Evolutionary conservation across 169 alveolate genomes (phyloP), one percentile per base, ranked within the genome.

Genomic region (Neospora caninum): DNA sequence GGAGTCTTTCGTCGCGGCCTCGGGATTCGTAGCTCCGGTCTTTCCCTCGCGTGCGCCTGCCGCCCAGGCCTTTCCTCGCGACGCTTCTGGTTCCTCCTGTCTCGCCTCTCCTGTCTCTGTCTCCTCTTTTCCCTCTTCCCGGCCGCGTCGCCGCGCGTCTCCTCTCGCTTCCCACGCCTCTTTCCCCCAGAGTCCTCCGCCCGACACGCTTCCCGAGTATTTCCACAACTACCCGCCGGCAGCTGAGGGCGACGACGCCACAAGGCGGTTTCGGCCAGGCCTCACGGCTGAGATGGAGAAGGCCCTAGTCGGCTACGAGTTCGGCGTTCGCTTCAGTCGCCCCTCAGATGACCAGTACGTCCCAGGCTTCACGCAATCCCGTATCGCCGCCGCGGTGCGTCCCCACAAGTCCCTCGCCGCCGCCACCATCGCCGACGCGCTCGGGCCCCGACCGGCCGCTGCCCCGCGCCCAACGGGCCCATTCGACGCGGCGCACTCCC

Each of bases 351-450:
- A 82, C 64, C 27, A 7, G 1, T 82, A 82, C 38, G 69, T 82
- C 20, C 89, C 89, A 18, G 89, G 89, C 34, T 82, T 39, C 67
- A 82, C 89, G 69, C 89, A 82, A 36, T 7, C 69, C n/a, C 89
- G 89, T 25, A 38, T 82, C 25, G 89, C 89, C 22, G 53, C 89
- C 67, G 89, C 89, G 25, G 39, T 41, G 2, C 58, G 89, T 10
- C 53, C 53, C 18, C 89, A 82, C 67, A 82, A 82, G 41, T 22
- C 67, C 4, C n/a, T 82, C 41, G 67, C 31, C 31, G 41, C 89
- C 38, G 58, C 89, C 41, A 39, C 53, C 34, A 38, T 82, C 36
- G n/a, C 67, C 64, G 89, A 82, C 67, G 89, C 89, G 36, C 67
- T 82, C 38, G 89, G 89, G 64, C 89, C 89, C 22, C 64, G 38